Percentiles rank a stretch among this genome's conserved stretches.
These are phyloP conservation scores for Ceraceosorus bombacis DNA, from an alignment of 1,284 basidiomycete species.

Conservation along the genomic window DNA sequence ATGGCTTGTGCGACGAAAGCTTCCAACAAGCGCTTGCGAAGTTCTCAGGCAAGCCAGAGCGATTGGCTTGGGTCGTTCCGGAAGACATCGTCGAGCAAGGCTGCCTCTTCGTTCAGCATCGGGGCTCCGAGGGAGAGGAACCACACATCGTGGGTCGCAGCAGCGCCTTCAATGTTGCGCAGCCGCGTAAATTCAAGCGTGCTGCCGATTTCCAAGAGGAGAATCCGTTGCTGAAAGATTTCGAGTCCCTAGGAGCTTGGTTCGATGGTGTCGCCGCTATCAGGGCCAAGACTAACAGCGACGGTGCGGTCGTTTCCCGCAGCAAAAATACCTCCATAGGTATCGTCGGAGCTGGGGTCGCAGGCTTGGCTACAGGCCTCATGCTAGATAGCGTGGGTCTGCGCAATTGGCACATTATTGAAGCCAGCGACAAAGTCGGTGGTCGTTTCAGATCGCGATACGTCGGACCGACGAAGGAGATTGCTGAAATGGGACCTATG, in stretches of 20 bases:
- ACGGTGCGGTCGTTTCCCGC: background rate
- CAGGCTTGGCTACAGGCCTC: conserved; percentile 26
- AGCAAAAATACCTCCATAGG: conserved; percentile 12
- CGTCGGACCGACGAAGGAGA: conserved; percentile 7
- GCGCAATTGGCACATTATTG: conserved; percentile 29
- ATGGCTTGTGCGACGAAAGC: background rate
- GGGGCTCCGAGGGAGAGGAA: background rate
- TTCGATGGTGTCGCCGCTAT: conserved; percentile 7
- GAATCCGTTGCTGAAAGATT: conserved; percentile 1
- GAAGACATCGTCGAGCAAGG: background rate
- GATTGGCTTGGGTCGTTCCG: background rate
- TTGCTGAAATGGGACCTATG: conserved; percentile 32
- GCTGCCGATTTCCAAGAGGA: background rate
- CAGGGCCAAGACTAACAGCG: background rate
- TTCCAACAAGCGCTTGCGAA: background rate
- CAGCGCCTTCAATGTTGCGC: background rate
- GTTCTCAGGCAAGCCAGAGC: background rate
- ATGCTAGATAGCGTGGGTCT: conserved; percentile 31
- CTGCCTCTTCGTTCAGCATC: background rate
- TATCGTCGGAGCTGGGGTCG: conserved; percentile 32
- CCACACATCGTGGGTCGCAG: background rate
- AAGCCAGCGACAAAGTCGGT: conserved; percentile 25
- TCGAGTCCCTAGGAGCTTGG: conserved; percentile 4
- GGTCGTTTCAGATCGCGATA: conserved; percentile 27
- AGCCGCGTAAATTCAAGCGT: background rate